Base-by-base conservation (phyloP, 768 basidiomycete genomes). In the Lactifluus echinatus region DNA sequence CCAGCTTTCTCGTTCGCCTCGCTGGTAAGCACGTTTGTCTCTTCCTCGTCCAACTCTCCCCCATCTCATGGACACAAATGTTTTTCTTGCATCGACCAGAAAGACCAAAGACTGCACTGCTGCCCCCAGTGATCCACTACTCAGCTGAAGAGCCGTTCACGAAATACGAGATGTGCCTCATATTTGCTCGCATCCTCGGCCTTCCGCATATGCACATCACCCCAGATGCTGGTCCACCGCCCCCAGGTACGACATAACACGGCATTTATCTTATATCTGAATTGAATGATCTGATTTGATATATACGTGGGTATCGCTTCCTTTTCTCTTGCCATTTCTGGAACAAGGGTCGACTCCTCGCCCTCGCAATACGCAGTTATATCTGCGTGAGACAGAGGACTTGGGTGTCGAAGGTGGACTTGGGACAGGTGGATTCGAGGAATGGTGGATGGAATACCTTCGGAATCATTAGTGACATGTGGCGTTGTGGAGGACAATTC, bases 111-210 rank as follows among this genome's bases (percentile, higher is more conserved):
- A 49, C 51, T 36, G 67, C 57, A 61, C 53, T 75, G 1, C 73
- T 89, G 19, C 89, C 90, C 0, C 74, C 79, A 0, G 85, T 96
- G 50, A 60, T 97, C 4, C 95, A 97, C 70, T 97, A 91, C 69
- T 87, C 92, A 4, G 82, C 81, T 2, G 78, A 81, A 17, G 86
- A 90, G 65, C 82, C 87, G 1, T 83, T 86, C 68, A 96, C 93
- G 8, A 98, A 98, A 73, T 96, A 93, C 72, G 87, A 88, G 64
- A 96, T 97, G 62, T 92, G 90, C 67, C 74, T 89, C 28, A 74
- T 87, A 36, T 89, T 93, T 63, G 81, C 87, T 8, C 77, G 76
- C 57, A 77, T 90, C 50, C 79, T 95, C 31, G 72, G 76, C 5
- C 71, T 91, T 0, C 79, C 89, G 11, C 87, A 89, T 65, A 68